Base-by-base conservation (phyloP, 768 basidiomycete genomes). In the Boletus insuetus region DNA sequence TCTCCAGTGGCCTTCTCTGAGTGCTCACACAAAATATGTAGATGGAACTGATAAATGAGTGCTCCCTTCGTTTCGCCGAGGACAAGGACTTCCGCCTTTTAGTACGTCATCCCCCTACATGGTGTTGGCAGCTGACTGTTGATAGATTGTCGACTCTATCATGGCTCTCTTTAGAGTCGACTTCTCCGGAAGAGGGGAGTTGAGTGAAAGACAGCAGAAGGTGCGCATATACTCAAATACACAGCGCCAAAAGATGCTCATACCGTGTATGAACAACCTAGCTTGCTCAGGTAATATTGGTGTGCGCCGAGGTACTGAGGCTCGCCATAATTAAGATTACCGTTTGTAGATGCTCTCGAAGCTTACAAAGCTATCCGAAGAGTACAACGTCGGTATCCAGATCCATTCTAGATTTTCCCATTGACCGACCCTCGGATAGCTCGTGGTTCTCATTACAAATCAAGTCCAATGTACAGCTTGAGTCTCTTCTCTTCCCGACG, bases 91-190 rank as follows among this genome's bases (percentile, higher is more conserved):
- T 85, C 63, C 77, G 85, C 45, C 77, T 91, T 29, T 72, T 92
- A 64, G 88, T 87, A 63, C 31, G 64, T 56, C 55, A 37, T n/a
- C 46, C 3, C 35, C n/a, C 17, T 13, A 8, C 20, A 14, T 31
- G 2, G 49, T 9, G 22, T 44, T 20, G 12, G 17, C 9, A 19
- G 46, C 48, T 68, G 40, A 72, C 37, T 22, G 22, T 20, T 54
- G 35, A 6, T 64, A 96, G 88, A 94, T 98, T 55, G 82, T 98
- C 35, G 96, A 98, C 69, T 94, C 91, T 63, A 95, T 98, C 57
- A 96, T 98, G 92, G 96, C 95, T 29, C 80, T 96, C 7, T 98
- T 98, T 71, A 84, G 94, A 19, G 91, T 94, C 42, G 95, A 98
- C 71, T 98, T 78, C 69, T 91, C 91, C 4, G 95, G 95, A 20